Percentiles rank a stretch among this genome's conserved stretches.
phyloP scores from a whole-genome alignment of 1,284 basidiomycete species.

The Ganoderma leucocontextum region DNA sequence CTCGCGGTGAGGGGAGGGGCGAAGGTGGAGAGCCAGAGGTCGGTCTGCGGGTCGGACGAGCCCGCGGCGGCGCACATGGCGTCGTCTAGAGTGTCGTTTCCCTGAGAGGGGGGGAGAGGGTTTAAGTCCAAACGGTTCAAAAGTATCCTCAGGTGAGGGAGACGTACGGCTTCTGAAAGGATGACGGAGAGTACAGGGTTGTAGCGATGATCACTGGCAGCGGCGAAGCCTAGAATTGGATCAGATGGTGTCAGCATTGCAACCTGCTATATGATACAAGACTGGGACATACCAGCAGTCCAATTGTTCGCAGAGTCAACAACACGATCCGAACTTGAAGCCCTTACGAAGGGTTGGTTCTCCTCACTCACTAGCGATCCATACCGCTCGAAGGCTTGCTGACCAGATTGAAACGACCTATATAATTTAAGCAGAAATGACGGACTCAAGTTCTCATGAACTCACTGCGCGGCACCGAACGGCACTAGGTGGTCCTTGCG shows the following conservation, averaged over 20 bases:
- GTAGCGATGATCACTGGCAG: slow-evolving; percentile 34
- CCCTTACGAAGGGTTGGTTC: slow-evolving; percentile 71
- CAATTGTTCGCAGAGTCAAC: slow-evolving; percentile 75
- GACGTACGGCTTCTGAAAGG: slow-evolving; percentile 57
- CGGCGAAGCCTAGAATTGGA: slow-evolving; percentile 58
- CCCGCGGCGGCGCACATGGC: slow-evolving; percentile 71
- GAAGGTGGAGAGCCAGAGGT: slow-evolving; percentile 63
- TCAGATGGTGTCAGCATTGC: no score
- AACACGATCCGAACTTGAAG: slow-evolving; percentile 69
- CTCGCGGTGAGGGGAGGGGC: slow-evolving; percentile 63
- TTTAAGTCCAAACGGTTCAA: not conserved
- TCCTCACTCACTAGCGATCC: slow-evolving; percentile 50
- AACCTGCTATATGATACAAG: no score
- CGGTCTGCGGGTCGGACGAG: slow-evolving; percentile 51
- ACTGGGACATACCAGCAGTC: slow-evolving; percentile 59
- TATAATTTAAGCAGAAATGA: not conserved
- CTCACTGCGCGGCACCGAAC: slow-evolving; percentile 78
- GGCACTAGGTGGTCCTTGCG: slow-evolving; percentile 67
- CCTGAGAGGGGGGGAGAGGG: slow-evolving; percentile 35
- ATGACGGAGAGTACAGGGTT: slow-evolving; percentile 59
- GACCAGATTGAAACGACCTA: slow-evolving; percentile 58
- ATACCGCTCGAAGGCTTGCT: slow-evolving; percentile 61
- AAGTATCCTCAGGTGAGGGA: not conserved
- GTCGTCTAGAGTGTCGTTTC: slow-evolving; percentile 81
- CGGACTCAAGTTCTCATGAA: slow-evolving; percentile 20